A percentile compares a stretch with the other conserved stretches of the same genome.
These are phyloP conservation scores for Aspergillus luchuensis DNA, from an alignment of 2,329 filamentous ascomycete species.

Conservation along the genomic window DNA sequence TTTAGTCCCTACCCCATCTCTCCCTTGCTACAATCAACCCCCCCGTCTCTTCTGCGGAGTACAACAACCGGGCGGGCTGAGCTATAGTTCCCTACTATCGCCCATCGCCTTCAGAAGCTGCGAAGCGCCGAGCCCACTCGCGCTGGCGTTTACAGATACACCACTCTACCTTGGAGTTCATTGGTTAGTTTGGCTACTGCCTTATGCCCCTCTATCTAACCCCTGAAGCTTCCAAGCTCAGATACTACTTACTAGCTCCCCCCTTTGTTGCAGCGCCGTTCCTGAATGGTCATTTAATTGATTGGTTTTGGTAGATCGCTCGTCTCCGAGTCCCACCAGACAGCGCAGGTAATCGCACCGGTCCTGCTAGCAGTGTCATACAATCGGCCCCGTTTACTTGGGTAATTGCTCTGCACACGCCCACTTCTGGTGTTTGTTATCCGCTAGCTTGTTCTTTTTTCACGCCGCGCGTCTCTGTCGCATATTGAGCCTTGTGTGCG, in stretches of 20 bases:
- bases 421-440: conserved; percentile 13
- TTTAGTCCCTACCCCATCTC: conserved; percentile 8
- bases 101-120: not conserved
- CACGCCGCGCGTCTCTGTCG: conserved; percentile 2
- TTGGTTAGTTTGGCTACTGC: not conserved
- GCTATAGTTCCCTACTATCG: not conserved
- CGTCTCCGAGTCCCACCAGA: conserved; percentile 27
- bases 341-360: conserved; percentile 25
- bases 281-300: conserved; percentile 28
- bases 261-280: conserved; percentile 18
- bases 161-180: not conserved
- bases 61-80: not conserved
- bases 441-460: conserved; percentile 1
- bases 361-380: not conserved
- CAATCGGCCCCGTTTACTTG: conserved; percentile 12
- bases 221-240: conserved; percentile 18
- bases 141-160: not conserved
- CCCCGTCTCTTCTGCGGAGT: not conserved
- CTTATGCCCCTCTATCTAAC: conserved; percentile 7
- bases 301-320: conserved; percentile 31
- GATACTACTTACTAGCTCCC: conserved; percentile 3
- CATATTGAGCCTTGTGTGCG: not conserved
- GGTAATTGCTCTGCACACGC: conserved; percentile 14
- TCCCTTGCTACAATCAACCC: conserved; percentile 12
- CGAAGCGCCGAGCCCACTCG: conserved; percentile 4